Conservation (phyloP, 192 early-diverging fungal species). For the Backusella tuberculispora region DNA sequence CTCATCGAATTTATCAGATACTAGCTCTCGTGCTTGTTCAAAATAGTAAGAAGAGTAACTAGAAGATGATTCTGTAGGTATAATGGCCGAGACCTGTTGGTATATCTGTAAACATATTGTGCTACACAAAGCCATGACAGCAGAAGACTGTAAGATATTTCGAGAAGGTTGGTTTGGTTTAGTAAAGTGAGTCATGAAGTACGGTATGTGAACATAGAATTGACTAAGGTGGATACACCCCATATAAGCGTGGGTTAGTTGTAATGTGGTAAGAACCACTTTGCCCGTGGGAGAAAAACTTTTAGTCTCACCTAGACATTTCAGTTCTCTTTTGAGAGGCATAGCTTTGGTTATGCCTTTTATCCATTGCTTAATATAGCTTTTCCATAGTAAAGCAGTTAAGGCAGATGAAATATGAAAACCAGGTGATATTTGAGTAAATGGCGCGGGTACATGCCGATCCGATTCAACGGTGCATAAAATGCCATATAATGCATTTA, state of each 20-base stretch:
- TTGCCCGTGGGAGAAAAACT: neutral
- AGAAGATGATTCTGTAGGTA: neutral
- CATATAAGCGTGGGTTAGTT: neutral
- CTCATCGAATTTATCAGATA: neutral
- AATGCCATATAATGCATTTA: neutral
- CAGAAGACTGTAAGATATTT: neutral
- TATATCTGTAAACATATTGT: neutral
- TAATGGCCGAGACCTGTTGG: neutral
- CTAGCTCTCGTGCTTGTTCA: neutral
- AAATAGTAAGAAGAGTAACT: neutral
- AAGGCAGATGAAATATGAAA: neutral
- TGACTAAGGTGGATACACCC: slow-evolving; percentile 3
- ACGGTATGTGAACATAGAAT: slow-evolving; percentile 15
- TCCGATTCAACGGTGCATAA: neutral
- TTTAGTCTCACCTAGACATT: neutral
- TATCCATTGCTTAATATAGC: neutral
- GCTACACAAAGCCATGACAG: neutral
- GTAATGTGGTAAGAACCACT: neutral
- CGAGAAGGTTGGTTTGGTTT: neutral
- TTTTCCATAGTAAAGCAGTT: neutral
- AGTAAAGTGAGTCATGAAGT: neutral
- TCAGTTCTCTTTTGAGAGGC: neutral
- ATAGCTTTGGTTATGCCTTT: neutral
- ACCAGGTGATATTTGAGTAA: neutral
- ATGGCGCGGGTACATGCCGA: neutral